Base-by-base conservation (phyloP, 2,329 filamentous ascomycete genomes). In the Penicillium sp. region DNA sequence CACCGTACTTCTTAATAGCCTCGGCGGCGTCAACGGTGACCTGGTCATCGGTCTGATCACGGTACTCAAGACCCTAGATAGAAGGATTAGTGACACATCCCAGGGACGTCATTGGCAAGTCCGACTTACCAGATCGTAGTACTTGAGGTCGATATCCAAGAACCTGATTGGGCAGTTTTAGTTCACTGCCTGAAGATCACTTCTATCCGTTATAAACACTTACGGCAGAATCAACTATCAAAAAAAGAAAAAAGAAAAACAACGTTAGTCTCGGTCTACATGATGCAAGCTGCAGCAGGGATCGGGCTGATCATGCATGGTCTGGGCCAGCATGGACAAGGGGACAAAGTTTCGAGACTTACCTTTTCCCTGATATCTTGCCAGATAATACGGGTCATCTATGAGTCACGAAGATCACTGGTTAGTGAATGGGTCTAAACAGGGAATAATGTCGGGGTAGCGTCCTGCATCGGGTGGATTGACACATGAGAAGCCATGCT, bases 351-450 rank as follows among this genome's bases (percentile, higher is more conserved):
- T 49, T 33, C 41, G 47, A 15, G 48, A 60, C 69, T 58, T 69
- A 81, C 78, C 69, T 95, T 95, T 78, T 97, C 88, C 82, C 96
- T 96, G 82, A 98, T 98, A 74, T 88, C 85, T 79, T 96, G 80
- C 93, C 93, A 98, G 79, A 98, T 98, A 72, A 98, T 91, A 66
- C 93, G 82, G 65, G 93, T 98, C 93, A 97, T 97, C 85, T 90
- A 68, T 40, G 55, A 29, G 41, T 25, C 45, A 27, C 37, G 32
- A 52, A 46, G 38, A 54, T 43, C 9, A 41, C 38, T 52, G 32
- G 50, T 66, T 55, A 65, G 59, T 52, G 51, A 53, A 47, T 58
- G 20, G 57, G 23, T 13, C 40, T 9, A 42, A 6, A 12, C 42
- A 18, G 27, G n/a, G 23, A 49, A 44, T 44, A 18, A 33, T 35